These are phyloP conservation scores for Amylostereum areolatum DNA, from an alignment of 1,284 basidiomycete species.

Conservation along the genomic window DNA sequence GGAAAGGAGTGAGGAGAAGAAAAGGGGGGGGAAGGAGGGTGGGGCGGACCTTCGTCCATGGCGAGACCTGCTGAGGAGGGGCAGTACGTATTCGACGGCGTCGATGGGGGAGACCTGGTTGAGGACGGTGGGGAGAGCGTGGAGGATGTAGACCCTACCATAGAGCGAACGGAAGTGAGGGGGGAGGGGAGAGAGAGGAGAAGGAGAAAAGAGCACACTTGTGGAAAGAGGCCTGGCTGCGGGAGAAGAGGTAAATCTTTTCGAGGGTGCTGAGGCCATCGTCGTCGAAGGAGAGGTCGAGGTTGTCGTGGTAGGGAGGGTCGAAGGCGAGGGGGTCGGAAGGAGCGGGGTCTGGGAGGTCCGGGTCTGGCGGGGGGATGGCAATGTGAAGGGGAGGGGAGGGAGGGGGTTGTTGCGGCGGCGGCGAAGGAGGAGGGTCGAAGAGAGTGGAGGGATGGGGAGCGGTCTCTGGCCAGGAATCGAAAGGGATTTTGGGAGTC, in stretches of 20 bases:
- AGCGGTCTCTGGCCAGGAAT: constrained; percentile 3
- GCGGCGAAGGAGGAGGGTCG: constrained; percentile 16
- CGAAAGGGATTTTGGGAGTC: constrained; percentile 3
- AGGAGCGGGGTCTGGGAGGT: background rate
- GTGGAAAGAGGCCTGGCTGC: constrained; percentile 82
- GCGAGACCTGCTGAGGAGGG: constrained; percentile 83
- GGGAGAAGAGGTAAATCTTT: constrained; percentile 90
- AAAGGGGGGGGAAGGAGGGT: constrained; percentile 7
- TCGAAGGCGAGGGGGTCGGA: constrained; percentile 5
- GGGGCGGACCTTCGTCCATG: constrained; percentile 72
- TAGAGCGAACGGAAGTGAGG: background rate
- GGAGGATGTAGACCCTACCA: constrained; percentile 72
- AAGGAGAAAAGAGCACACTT: constrained; percentile 24
- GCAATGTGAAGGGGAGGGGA: constrained; percentile 26
- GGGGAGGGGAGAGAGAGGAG: background rate
- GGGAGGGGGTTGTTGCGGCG: constrained; percentile 27
- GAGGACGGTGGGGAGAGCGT: constrained; percentile 70
- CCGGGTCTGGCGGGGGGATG: constrained; percentile 15
- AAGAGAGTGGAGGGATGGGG: constrained; percentile 8
- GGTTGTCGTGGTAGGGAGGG: constrained; percentile 19
- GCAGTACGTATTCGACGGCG: constrained; percentile 91
- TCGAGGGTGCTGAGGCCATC: constrained; percentile 83
- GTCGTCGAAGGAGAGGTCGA: constrained; percentile 57
- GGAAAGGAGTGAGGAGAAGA: constrained; percentile 9
- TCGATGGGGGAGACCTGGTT: constrained; percentile 79